Conservation (phyloP, 2,329 filamentous ascomycete species). For the Teratosphaeria destructans region DNA sequence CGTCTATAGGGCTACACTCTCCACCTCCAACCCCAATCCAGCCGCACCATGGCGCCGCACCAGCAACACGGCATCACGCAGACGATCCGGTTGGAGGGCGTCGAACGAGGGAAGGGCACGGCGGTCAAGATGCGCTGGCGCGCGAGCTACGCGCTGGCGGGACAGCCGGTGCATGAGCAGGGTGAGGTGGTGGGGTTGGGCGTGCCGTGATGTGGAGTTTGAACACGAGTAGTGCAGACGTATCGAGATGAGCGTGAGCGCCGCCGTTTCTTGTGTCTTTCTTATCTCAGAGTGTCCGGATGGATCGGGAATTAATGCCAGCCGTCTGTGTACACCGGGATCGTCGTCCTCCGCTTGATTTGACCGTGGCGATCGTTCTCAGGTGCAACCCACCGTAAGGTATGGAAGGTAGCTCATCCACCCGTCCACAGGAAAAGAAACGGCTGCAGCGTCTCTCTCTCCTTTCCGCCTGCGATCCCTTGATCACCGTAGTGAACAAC, state of each 20-base stretch:
- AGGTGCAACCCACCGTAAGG: no score
- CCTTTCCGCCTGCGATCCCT: no score
- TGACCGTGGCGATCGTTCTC: no score
- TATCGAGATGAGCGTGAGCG: background rate
- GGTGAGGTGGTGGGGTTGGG: constrained; percentile 74
- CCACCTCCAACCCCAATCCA: constrained; percentile 74
- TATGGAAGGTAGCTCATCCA: no score
- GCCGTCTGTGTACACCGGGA: no score
- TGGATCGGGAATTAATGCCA: no score
- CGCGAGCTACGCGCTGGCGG: constrained; percentile 61
- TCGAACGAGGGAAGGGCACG: constrained; percentile 61
- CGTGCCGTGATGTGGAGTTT: constrained; percentile 32
- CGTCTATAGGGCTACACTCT: constrained; percentile 60
- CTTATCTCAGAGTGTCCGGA: no score
- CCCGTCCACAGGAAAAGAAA: no score
- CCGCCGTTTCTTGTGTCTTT: no score
- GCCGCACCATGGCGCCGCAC: constrained; percentile 59
- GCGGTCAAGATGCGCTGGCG: constrained; percentile 87
- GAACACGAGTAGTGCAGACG: background rate
- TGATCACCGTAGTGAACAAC: no score
- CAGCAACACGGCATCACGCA: constrained; percentile 74
- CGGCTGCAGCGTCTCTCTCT: no score
- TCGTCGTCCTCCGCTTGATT: no score
- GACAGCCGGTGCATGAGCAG: constrained; percentile 60
- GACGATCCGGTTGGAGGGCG: constrained; percentile 65